Evolutionary conservation across 495 filamentous ascomycete genomes (phyloP).

Genomic region (Friedmanniomyces endolithicus): DNA sequence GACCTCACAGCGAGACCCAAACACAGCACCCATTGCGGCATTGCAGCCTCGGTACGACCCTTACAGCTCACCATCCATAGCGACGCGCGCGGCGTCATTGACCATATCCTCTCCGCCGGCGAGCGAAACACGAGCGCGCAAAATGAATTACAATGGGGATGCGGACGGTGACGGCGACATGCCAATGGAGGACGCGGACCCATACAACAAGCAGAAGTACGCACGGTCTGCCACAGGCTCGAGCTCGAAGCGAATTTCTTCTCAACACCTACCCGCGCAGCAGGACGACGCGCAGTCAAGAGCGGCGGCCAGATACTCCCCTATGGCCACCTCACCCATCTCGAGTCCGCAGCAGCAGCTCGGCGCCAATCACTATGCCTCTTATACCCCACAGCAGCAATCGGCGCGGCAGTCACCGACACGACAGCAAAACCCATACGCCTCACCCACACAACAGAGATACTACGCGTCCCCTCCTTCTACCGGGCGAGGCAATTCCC

Average conservation of each 20-base stretch:
- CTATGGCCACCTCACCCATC: slow-evolving; percentile 70
- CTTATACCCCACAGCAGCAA: slow-evolving; percentile 28
- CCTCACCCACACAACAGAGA: slow-evolving; percentile 54
- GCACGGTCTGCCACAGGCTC: slow-evolving; percentile 43
- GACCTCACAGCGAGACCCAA: not conserved
- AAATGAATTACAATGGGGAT: slow-evolving; percentile 40
- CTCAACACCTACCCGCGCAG: slow-evolving; percentile 43
- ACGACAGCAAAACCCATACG: slow-evolving; percentile 40
- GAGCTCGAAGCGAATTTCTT: slow-evolving; percentile 48
- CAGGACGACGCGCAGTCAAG: slow-evolving; percentile 55
- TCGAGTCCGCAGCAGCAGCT: slow-evolving; percentile 46
- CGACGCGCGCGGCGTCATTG: slow-evolving; percentile 26
- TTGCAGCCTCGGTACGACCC: slow-evolving; percentile 15
- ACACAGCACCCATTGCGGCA: not conserved
- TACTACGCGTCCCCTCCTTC: slow-evolving; percentile 41
- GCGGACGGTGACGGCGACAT: slow-evolving; percentile 80
- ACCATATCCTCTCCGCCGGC: slow-evolving; percentile 24
- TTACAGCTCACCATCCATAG: slow-evolving; percentile 24
- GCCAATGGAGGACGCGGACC: slow-evolving; percentile 84
- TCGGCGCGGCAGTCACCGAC: slow-evolving; percentile 46
- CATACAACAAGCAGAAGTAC: slow-evolving; percentile 71
- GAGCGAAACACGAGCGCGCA: slow-evolving; percentile 12
- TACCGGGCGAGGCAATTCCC: slow-evolving; percentile 25
- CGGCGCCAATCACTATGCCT: slow-evolving; percentile 37
- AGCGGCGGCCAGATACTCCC: slow-evolving; percentile 84